Evolutionary conservation across 2,329 filamentous ascomycete species (phyloP).

Genomic region (Chaetomiaceae sp.): DNA sequence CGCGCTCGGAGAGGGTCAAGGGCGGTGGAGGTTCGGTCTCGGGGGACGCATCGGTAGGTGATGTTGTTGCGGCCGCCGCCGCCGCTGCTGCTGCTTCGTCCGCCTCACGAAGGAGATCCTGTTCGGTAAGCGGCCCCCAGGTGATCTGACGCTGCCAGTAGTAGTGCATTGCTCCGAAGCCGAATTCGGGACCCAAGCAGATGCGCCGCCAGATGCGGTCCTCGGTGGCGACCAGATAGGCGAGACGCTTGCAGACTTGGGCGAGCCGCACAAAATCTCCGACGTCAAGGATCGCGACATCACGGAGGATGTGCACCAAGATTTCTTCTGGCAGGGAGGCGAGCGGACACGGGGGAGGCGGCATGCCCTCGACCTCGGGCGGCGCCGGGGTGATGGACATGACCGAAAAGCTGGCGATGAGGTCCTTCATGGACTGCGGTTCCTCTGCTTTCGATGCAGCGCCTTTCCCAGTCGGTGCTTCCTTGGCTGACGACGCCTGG

Average conservation of each 20-base stretch:
- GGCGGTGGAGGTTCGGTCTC: slow-evolving; percentile 15
- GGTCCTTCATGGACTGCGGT: slow-evolving; percentile 56
- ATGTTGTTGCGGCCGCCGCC: neutral
- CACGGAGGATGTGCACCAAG: slow-evolving; percentile 69
- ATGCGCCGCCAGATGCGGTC: slow-evolving; percentile 81
- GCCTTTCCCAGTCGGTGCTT: slow-evolving; percentile 35
- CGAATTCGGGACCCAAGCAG: slow-evolving; percentile 65
- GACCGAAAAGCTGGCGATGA: slow-evolving; percentile 70
- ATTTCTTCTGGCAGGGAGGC: slow-evolving; percentile 77
- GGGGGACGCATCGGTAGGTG: neutral
- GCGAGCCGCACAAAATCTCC: slow-evolving; percentile 71
- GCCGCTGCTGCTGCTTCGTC: slow-evolving; percentile 30
- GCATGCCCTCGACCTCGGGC: slow-evolving; percentile 66
- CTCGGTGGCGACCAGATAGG: slow-evolving; percentile 79
- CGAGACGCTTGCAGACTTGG: slow-evolving; percentile 80
- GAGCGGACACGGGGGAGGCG: slow-evolving; percentile 75
- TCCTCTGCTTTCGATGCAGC: slow-evolving; percentile 50
- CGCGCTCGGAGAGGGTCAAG: slow-evolving; percentile 36
- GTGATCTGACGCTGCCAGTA: slow-evolving; percentile 61
- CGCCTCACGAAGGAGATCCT: slow-evolving; percentile 26
- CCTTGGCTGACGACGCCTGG: slow-evolving; percentile 16
- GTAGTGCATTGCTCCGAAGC: slow-evolving; percentile 81
- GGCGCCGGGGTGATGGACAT: slow-evolving; percentile 64
- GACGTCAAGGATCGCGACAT: slow-evolving; percentile 70
- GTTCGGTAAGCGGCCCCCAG: slow-evolving; percentile 47